Conservation (phyloP, 768 basidiomycete genomes). For the Hygrophoropsis aurantiaca region DNA sequence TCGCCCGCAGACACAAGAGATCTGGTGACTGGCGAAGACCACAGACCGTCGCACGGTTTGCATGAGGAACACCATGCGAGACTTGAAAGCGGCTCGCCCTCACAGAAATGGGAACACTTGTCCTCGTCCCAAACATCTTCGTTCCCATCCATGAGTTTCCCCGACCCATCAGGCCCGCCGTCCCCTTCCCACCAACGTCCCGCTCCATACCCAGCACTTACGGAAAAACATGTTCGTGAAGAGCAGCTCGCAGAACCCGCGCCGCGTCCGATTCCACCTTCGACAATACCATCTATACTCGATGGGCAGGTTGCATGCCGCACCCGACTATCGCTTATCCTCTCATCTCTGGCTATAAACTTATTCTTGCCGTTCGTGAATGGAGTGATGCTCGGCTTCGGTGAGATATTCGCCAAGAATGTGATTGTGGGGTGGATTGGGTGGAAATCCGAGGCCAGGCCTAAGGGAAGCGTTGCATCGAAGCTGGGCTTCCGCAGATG, state of each 20-base stretch:
- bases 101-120: slow-evolving; percentile 76
- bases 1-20: slow-evolving; percentile 41
- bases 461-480: slow-evolving; percentile 21
- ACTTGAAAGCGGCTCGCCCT: slow-evolving; percentile 24
- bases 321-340: slow-evolving; percentile 66
- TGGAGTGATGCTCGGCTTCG: slow-evolving; percentile 95
- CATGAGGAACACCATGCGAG: slow-evolving; percentile 6
- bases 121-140: slow-evolving; percentile 59
- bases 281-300: slow-evolving; percentile 70
- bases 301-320: slow-evolving; percentile 63
- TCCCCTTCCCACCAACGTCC: slow-evolving; percentile 34
- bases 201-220: slow-evolving; percentile 14
- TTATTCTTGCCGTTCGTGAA: slow-evolving; percentile 86
- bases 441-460: slow-evolving; percentile 31
- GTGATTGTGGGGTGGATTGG: slow-evolving; percentile 58
- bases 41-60: slow-evolving; percentile 22
- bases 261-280: slow-evolving; percentile 29
- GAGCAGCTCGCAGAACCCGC: slow-evolving; percentile 21
- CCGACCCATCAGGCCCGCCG: slow-evolving; percentile 57
- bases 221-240: slow-evolving; percentile 11
- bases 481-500: slow-evolving; percentile 25
- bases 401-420: slow-evolving; percentile 87
- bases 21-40: slow-evolving; percentile 39
- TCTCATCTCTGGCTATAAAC: slow-evolving; percentile 81
- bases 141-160: slow-evolving; percentile 79